These are phyloP conservation scores for Fusarium sp. DNA, from an alignment of 2,329 filamentous ascomycete species.

Conservation along the genomic window DNA sequence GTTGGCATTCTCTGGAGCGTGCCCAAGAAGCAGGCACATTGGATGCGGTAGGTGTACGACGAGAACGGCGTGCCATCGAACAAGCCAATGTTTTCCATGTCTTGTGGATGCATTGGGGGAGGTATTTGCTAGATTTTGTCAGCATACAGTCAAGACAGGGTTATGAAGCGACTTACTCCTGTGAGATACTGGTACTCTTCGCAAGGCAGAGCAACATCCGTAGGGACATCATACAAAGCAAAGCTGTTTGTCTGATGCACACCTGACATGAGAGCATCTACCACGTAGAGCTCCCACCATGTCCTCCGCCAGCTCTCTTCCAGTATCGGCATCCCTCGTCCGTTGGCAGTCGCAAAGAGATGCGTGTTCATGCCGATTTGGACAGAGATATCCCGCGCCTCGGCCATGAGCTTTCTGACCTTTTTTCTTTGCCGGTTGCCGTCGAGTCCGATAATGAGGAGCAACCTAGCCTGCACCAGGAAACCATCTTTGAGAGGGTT, in stretches of 20 bases:
- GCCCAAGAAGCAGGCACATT: constrained; percentile 81
- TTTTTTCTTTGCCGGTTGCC: constrained; percentile 77
- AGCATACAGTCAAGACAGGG: neutral
- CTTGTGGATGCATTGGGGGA: constrained; percentile 71
- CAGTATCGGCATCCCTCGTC: constrained; percentile 72
- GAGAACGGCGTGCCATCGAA: constrained; percentile 78
- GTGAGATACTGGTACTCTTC: constrained; percentile 78
- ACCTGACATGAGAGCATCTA: constrained; percentile 85
- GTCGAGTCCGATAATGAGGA: constrained; percentile 82
- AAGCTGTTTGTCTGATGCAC: constrained; percentile 80
- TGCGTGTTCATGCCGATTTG: constrained; percentile 80
- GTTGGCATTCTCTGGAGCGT: constrained; percentile 73
- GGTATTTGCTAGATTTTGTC: constrained; percentile 62
- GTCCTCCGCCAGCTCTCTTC: constrained; percentile 88
- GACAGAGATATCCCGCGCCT: constrained; percentile 77
- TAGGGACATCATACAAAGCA: constrained; percentile 72
- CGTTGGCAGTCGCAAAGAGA: constrained; percentile 72
- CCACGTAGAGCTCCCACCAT: constrained; percentile 86
- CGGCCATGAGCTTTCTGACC: constrained; percentile 74
- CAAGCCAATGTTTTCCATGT: constrained; percentile 82
- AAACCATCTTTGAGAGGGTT: constrained; percentile 65
- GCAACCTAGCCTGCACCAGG: constrained; percentile 79
- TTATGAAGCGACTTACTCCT: constrained; percentile 57
- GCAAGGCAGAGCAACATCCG: constrained; percentile 80
- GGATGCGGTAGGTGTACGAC: constrained; percentile 86